Percentiles rank a stretch among this genome's conserved stretches.
Evolutionary conservation across 257 asterid genomes (phyloP).

Genomic region (Solanum virginianum): DNA sequence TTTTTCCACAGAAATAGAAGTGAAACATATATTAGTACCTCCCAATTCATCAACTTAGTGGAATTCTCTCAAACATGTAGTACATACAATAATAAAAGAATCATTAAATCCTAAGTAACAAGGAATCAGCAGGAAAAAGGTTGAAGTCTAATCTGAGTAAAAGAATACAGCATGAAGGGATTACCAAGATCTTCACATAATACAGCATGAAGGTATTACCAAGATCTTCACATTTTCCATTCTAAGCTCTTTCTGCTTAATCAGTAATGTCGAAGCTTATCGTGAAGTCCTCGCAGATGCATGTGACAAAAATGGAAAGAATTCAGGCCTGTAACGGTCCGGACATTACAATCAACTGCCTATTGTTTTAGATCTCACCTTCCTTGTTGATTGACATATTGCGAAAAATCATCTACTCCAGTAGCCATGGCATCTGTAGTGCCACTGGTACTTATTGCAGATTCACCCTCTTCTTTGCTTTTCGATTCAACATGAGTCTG

Average conservation of each 20-base stretch:
- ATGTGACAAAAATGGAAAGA: background rate
- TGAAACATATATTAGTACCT: background rate
- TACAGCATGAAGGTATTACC: background rate
- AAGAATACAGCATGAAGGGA: background rate
- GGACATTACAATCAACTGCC: background rate
- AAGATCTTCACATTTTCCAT: background rate
- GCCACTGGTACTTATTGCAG: background rate
- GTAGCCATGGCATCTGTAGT: constrained; percentile 11
- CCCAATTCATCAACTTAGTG: background rate
- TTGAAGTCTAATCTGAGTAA: background rate
- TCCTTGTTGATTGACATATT: constrained; percentile 25
- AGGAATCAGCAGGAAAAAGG: background rate
- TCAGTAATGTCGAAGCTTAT: background rate
- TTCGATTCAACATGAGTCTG: background rate
- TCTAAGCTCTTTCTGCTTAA: background rate
- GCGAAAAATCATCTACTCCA: constrained; percentile 37
- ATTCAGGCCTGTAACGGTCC: background rate
- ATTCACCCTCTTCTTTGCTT: constrained; percentile 1
- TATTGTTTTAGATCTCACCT: constrained; percentile 15
- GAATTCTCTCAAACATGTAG: background rate
- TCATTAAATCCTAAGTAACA: background rate
- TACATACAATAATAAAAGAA: background rate
- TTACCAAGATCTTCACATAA: background rate
- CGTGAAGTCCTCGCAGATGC: background rate
- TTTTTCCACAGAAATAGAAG: background rate